Evolutionary conservation across 768 basidiomycete species (phyloP).

Genomic region (Coprinopsis marcescibilis): DNA sequence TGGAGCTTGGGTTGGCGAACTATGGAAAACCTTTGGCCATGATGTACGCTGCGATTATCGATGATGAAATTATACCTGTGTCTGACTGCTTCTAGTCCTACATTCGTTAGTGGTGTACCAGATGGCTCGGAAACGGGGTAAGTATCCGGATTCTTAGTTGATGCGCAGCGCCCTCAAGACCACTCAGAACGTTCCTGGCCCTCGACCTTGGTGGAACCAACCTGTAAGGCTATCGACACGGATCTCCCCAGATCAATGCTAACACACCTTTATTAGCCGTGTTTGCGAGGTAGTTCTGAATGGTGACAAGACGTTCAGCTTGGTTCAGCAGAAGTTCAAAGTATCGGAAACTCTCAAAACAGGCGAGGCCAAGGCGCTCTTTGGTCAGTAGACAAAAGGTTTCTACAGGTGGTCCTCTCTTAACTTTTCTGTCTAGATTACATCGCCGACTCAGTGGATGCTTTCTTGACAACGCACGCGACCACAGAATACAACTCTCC

Average conservation of each 20-base stretch:
- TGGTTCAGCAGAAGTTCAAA: slow-evolving; percentile 95
- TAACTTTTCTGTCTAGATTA: slow-evolving; percentile 62
- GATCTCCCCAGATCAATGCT: neutral
- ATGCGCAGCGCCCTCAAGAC: slow-evolving; percentile 8
- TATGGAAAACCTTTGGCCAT: slow-evolving; percentile 88
- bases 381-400: slow-evolving; percentile 48
- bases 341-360: slow-evolving; percentile 92
- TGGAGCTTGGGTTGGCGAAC: slow-evolving; percentile 60
- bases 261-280: slow-evolving; percentile 51
- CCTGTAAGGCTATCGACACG: slow-evolving; percentile 54
- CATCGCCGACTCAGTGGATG: slow-evolving; percentile 93
- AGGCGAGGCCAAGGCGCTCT: slow-evolving; percentile 81
- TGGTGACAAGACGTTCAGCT: slow-evolving; percentile 82
- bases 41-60: slow-evolving; percentile 50
- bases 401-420: slow-evolving; percentile 9
- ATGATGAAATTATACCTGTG: neutral
- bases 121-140: slow-evolving; percentile 93
- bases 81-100: slow-evolving; percentile 52
- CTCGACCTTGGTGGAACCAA: slow-evolving; percentile 98
- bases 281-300: slow-evolving; percentile 92
- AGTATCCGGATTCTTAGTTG: slow-evolving; percentile 18
- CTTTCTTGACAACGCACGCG: slow-evolving; percentile 71
- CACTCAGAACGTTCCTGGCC: slow-evolving; percentile 82
- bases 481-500: slow-evolving; percentile 37
- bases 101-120: slow-evolving; percentile 93